Conservation (phyloP, 1,284 basidiomycete species). For the Pulveroboletus sp. region DNA sequence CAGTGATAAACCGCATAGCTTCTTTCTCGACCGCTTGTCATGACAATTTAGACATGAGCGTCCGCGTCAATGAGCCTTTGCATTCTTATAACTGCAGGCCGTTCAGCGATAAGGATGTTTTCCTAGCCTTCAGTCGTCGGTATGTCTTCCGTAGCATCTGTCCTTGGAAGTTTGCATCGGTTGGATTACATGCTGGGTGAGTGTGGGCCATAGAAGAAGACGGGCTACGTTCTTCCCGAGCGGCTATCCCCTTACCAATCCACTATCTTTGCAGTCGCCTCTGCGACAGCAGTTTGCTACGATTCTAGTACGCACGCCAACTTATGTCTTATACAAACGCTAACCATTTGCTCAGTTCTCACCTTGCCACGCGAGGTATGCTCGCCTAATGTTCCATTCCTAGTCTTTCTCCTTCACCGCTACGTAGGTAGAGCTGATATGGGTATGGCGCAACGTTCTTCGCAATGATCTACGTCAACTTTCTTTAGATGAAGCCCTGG, state of each 20-base stretch:
- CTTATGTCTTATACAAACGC: neutral
- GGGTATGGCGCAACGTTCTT: neutral
- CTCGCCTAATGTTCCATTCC: neutral
- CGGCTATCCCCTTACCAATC: neutral
- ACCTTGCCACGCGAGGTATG: slow-evolving; percentile 8
- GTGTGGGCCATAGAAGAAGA: neutral
- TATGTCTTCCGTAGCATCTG: neutral
- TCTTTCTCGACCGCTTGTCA: neutral
- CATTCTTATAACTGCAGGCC: neutral
- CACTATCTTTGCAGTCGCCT: neutral
- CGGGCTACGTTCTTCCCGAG: neutral
- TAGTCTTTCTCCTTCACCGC: neutral
- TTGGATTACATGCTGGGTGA: neutral
- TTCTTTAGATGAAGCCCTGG: slow-evolving; percentile 6
- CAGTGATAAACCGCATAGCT: neutral
- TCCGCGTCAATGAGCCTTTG: neutral
- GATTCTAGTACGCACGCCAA: neutral
- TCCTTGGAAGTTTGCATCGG: neutral
- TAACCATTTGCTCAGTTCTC: neutral
- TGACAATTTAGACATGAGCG: neutral
- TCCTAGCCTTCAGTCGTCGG: neutral
- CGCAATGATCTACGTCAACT: neutral
- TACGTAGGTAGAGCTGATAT: slow-evolving; percentile 8
- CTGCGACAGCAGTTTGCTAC: neutral
- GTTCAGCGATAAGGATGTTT: neutral